Evolutionary conservation across 2,329 filamentous ascomycete species (phyloP).

Genomic region (Fusarium agapanthi): DNA sequence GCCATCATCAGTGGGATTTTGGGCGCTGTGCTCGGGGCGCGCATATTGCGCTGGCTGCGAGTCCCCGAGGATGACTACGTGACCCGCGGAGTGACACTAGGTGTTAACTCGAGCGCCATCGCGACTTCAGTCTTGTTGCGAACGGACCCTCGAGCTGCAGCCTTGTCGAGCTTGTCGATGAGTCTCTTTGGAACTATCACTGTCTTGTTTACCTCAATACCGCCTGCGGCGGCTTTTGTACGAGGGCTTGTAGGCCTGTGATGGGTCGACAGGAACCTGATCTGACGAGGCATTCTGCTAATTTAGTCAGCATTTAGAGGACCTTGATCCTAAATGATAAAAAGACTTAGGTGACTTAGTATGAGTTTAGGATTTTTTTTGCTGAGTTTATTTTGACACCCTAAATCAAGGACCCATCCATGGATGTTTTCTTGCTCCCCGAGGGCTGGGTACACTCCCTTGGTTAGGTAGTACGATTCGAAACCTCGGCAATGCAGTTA

Average conservation of each 20-base stretch:
- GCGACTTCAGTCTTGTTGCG: conserved; percentile 65
- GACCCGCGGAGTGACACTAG: conserved; percentile 68
- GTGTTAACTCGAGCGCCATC: conserved; percentile 68
- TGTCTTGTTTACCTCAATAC: conserved; percentile 66
- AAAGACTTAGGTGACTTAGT: background rate
- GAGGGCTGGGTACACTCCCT: background rate
- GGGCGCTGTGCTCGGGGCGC: conserved; percentile 63
- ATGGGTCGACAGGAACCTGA: conserved; percentile 17
- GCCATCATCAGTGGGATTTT: conserved; percentile 68
- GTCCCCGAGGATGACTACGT: conserved; percentile 71
- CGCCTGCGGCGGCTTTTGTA: conserved; percentile 59
- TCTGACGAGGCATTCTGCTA: background rate
- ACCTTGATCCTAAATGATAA: background rate
- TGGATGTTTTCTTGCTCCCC: background rate
- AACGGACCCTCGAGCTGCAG: conserved; percentile 66
- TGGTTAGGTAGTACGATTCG: background rate
- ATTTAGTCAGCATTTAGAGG: background rate
- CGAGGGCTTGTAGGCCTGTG: conserved; percentile 57
- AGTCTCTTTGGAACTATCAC: conserved; percentile 68
- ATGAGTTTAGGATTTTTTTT: background rate
- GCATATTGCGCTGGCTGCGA: conserved; percentile 57
- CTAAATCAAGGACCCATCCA: background rate
- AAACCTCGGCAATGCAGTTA: background rate
- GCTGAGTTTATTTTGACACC: background rate
- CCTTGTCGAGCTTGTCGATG: conserved; percentile 68